Base-by-base conservation (phyloP, 116 monocot species). In the Cymodocea nodosa region DNA sequence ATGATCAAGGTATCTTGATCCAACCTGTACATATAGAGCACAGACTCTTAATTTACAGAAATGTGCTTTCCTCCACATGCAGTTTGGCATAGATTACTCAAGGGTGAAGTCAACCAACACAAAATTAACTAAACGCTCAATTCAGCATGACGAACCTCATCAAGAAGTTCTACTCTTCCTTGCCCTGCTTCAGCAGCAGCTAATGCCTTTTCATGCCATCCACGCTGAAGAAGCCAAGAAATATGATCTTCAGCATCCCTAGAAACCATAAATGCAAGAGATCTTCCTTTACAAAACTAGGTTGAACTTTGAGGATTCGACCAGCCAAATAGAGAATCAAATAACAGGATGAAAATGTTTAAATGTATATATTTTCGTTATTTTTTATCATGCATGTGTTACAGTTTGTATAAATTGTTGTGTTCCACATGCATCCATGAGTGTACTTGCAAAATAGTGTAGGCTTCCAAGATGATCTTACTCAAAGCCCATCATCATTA, bases 171-270 rank as follows among this genome's bases (percentile, higher is more conserved):
- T 34, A 74, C 84, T 15, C 78, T 75, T 51, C 91, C 97, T 51
- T 97, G 81, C 25, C 92, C 88, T 18, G 91, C 97, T 79, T 97
- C 97, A 71, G 79, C 92, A 72, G 89, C 92, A 75, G 88, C 98
- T 74, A 98, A 92, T 73, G 98, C 98, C 63, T 89, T 92, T 70
- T 88, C 92, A 82, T 98, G 89, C 51, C 61, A 89, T n/a, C 92
- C 98, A 82, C 92, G 98, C 76, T 92, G 82, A 82, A 98, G 82
- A 75, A 98, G 92, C 98, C 98, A 98, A 58, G 79, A 67, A 56
- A 98, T 98, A 81, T 98, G 98, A 84, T 98, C 98, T 86, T 98
- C 98, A 74, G 92, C 84, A 82, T 98, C 98, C 84, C 98, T 98
- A 70, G 71, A 61, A 18, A 71, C 23, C 10, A 72, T 13, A 48